These are phyloP conservation scores for Claviceps arundinis DNA, from an alignment of 2,329 filamentous ascomycete species.

Conservation along the genomic window DNA sequence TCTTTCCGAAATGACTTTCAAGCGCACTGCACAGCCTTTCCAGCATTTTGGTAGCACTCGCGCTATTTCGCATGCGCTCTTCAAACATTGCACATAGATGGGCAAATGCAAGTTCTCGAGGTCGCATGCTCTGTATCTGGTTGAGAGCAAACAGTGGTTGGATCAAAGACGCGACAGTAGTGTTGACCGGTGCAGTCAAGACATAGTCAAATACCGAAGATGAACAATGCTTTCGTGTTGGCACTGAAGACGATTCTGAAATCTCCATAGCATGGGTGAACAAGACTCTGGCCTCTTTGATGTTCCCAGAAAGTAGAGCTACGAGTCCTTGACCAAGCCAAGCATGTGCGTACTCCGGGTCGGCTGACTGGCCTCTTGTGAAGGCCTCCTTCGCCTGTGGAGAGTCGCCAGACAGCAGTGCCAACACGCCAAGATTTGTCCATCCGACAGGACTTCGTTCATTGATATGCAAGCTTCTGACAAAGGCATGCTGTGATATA, in stretches of 20 bases:
- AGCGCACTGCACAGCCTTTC: constrained; percentile 53
- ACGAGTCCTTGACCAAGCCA: constrained; percentile 91
- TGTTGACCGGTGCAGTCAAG: constrained; percentile 38
- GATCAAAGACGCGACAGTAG: constrained; percentile 51
- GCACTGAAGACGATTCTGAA: constrained; percentile 58
- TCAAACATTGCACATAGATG: constrained; percentile 72
- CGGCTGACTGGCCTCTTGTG: constrained; percentile 79
- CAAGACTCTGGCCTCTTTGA: constrained; percentile 64
- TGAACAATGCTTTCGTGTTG: constrained; percentile 68
- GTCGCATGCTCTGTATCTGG: constrained; percentile 61
- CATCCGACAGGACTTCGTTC: constrained; percentile 74
- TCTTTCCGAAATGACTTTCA: constrained; percentile 73
- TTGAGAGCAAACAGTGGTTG: constrained; percentile 81
- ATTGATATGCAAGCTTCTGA: constrained; percentile 83
- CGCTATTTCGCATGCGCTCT: constrained; percentile 62
- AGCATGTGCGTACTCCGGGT: constrained; percentile 84
- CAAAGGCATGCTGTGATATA: constrained; percentile 86
- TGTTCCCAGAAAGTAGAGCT: constrained; percentile 61
- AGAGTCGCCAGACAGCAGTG: constrained; percentile 69
- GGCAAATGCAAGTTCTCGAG: constrained; percentile 55
- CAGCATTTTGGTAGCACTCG: constrained; percentile 49
- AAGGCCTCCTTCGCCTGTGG: constrained; percentile 85
- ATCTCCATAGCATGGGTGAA: constrained; percentile 95
- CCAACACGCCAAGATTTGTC: constrained; percentile 83
- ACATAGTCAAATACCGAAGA: constrained; percentile 74